Conservation (phyloP, 257 asterid genomes). For the Petrea volubilis region DNA sequence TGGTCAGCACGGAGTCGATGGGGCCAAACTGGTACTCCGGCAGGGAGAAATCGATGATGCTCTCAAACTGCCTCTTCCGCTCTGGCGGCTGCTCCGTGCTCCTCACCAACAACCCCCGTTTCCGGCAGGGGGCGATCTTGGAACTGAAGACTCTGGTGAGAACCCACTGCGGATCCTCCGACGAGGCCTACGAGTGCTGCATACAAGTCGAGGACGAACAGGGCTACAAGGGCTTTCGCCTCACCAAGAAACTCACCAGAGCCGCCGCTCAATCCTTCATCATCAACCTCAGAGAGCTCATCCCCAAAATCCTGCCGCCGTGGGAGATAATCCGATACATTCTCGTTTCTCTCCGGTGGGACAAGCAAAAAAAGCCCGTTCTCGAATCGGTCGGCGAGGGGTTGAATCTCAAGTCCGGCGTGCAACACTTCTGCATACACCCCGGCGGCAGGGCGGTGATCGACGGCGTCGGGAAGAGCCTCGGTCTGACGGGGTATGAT, state of each 20-base stretch:
- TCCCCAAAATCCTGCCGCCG: slow-evolving; percentile 36
- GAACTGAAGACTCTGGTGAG: slow-evolving; percentile 26
- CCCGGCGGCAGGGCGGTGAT: slow-evolving; percentile 71
- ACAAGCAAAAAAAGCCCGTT: not conserved
- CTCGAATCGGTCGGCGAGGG: slow-evolving; percentile 4
- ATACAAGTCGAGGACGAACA: slow-evolving; percentile 28
- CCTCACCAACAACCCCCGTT: slow-evolving; percentile 11
- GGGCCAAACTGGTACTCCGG: slow-evolving; percentile 39
- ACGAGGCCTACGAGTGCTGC: slow-evolving; percentile 31
- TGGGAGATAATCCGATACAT: slow-evolving; percentile 22
- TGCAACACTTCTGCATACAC: slow-evolving; percentile 60
- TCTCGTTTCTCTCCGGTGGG: slow-evolving; percentile 1
- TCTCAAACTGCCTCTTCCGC: slow-evolving; percentile 38
- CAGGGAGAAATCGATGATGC: slow-evolving; percentile 35
- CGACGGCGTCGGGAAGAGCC: slow-evolving; percentile 47
- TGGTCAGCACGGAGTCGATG: slow-evolving; percentile 37
- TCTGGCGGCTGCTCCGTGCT: slow-evolving; percentile 43
- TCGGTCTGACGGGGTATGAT: slow-evolving; percentile 46
- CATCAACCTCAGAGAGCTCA: slow-evolving; percentile 24
- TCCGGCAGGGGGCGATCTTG: slow-evolving; percentile 1
- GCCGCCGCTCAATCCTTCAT: slow-evolving; percentile 30
- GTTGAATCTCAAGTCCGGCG: slow-evolving; percentile 47
- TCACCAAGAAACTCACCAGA: slow-evolving; percentile 23
- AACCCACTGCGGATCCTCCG: slow-evolving; percentile 25
- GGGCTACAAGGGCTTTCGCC: slow-evolving; percentile 29